Conservation (phyloP, 495 filamentous ascomycete genomes). For the Daldinia vernicosa region DNA sequence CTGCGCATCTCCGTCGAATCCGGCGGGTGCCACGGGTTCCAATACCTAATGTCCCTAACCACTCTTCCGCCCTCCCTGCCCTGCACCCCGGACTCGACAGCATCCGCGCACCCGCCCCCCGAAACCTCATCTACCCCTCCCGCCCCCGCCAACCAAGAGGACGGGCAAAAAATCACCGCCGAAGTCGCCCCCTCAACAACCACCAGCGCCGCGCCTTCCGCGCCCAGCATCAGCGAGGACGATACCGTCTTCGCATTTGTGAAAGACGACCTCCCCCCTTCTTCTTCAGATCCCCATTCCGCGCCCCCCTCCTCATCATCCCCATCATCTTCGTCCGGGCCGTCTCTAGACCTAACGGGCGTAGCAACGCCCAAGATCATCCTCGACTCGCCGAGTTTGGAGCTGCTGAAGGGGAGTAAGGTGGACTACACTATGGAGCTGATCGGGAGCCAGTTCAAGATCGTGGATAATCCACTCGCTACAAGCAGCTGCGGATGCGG, state of each 20-base stretch:
- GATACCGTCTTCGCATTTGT: constrained; percentile 71
- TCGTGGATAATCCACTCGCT: constrained; percentile 89
- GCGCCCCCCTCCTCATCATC: not conserved
- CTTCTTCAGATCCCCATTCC: not conserved
- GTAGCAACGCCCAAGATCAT: constrained; percentile 75
- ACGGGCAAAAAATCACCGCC: constrained; percentile 48
- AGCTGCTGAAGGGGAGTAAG: constrained; percentile 89
- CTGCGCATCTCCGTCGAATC: constrained; percentile 90
- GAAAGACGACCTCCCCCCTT: constrained; percentile 21
- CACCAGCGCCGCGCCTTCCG: constrained; percentile 34
- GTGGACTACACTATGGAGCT: constrained; percentile 96
- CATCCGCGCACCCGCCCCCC: constrained; percentile 9
- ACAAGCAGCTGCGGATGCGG: constrained; percentile 97
- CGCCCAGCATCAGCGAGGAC: constrained; percentile 64
- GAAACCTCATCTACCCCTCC: constrained; percentile 23
- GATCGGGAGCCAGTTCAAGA: constrained; percentile 98
- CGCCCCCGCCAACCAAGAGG: constrained; percentile 10
- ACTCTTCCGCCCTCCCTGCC: constrained; percentile 53
- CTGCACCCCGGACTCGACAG: not conserved
- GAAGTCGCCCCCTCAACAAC: constrained; percentile 35
- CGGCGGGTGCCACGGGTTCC: constrained; percentile 97
- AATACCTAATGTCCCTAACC: constrained; percentile 91
- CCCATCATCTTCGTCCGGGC: not conserved
- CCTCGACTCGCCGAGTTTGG: constrained; percentile 86
- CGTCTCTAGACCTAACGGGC: not conserved